These are phyloP conservation scores for Sequoia sempervirens DNA, from an alignment of 75 land plant genomes.

Conservation along the genomic window DNA sequence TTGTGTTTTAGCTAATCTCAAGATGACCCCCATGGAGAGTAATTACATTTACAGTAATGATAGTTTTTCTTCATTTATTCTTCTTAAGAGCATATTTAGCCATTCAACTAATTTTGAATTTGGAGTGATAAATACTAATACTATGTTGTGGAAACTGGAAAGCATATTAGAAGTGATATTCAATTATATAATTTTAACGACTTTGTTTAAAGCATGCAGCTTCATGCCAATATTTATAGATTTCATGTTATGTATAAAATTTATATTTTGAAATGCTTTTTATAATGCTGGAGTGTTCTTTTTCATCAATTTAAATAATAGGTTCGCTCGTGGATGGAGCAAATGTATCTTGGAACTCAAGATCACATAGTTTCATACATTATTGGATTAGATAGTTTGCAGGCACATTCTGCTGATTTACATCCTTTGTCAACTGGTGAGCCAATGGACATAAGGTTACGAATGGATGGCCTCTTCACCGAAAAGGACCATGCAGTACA, in stretches of 20 bases:
- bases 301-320: slow-evolving; percentile 10
- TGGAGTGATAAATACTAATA: not conserved
- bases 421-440: not conserved
- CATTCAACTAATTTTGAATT: too few species aligned
- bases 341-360: slow-evolving; percentile 41
- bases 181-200: not conserved
- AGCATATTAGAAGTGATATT: not conserved
- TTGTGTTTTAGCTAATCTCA: too few species aligned
- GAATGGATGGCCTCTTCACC: slow-evolving; percentile 87
- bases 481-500: slow-evolving; percentile 57
- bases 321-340: slow-evolving; percentile 94
- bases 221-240: not conserved
- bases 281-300: not conserved
- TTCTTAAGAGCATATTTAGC: too few species aligned
- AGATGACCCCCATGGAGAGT: too few species aligned
- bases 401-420: slow-evolving; percentile 14
- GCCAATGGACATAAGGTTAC: slow-evolving; percentile 60
- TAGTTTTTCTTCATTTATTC: too few species aligned
- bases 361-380: slow-evolving; percentile 59
- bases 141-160: not conserved
- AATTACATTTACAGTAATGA: too few species aligned
- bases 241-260: not conserved
- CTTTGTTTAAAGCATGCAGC: not conserved
- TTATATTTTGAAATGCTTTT: not conserved
- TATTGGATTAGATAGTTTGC: slow-evolving; percentile 82